Evolutionary conservation across 257 asterid genomes (phyloP).

Genomic region (Thymus mandschuricus): DNA sequence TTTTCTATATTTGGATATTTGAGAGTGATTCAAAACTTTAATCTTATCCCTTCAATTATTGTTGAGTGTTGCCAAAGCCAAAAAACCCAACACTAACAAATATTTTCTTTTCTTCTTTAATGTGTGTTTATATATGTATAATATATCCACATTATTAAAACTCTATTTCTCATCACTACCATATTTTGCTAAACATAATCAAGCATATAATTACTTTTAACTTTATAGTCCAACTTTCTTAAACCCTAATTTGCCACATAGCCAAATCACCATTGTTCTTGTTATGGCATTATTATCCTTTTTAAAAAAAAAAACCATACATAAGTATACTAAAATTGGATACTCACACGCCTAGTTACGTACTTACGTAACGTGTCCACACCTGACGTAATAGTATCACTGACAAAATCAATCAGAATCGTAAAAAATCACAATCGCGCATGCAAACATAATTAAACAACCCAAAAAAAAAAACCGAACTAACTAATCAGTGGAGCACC

Average conservation of each 20-base stretch:
- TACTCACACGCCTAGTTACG: too few species aligned
- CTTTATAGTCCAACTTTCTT: not conserved
- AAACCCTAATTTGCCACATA: not conserved
- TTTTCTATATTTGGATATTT: conserved; percentile 2
- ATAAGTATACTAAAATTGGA: not conserved
- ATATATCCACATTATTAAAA: too few species aligned
- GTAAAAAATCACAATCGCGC: not conserved
- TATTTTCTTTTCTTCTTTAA: not conserved
- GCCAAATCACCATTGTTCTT: not conserved
- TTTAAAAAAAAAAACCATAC: not conserved
- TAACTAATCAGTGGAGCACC: conserved; percentile 28
- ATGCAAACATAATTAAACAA: not conserved
- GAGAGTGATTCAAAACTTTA: not conserved
- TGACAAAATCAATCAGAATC: conserved; percentile 1
- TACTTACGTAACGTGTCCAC: too few species aligned
- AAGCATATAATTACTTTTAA: not conserved
- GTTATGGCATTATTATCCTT: not conserved
- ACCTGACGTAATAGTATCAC: not conserved
- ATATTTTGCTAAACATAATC: not conserved
- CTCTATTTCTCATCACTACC: not conserved
- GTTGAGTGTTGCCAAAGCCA: conserved; percentile 24
- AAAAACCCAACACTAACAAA: conserved; percentile 5
- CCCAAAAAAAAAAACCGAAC: not conserved
- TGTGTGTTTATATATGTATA: not conserved
- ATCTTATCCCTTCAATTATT: conserved; percentile 27